Conservation (phyloP, 2,329 filamentous ascomycete species). For the Fusarium agapanthi region DNA sequence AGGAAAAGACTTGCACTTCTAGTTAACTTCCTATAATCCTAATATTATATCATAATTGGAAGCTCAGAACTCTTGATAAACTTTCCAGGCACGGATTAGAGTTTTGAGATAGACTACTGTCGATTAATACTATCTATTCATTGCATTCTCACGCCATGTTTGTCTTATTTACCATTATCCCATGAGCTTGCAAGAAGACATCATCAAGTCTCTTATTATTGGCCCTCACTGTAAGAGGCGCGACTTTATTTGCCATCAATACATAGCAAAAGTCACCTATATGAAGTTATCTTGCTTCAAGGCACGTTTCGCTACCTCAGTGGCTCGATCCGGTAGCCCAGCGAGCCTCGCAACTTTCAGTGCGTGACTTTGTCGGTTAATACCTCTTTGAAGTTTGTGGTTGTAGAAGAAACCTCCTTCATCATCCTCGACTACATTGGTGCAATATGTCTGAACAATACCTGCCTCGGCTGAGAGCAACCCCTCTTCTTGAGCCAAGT, state of each 20-base stretch:
- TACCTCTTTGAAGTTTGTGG: conserved; percentile 80
- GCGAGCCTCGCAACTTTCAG: conserved; percentile 93
- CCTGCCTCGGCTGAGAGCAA: conserved; percentile 51
- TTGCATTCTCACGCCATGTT: background rate
- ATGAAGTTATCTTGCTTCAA: conserved; percentile 48
- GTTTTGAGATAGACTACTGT: background rate
- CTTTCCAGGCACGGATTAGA: no score
- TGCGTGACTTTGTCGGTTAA: conserved; percentile 89
- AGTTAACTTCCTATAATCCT: background rate
- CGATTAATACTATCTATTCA: background rate
- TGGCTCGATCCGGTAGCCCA: conserved; percentile 77
- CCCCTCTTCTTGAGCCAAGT: conserved; percentile 70
- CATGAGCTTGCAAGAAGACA: background rate
- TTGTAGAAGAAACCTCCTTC: conserved; percentile 82
- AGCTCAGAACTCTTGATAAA: background rate
- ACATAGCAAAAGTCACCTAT: background rate
- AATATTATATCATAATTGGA: background rate
- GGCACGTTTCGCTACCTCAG: conserved; percentile 71
- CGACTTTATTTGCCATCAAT: background rate
- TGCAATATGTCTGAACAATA: conserved; percentile 80
- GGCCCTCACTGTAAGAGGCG: background rate
- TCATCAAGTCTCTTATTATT: background rate
- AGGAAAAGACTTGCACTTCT: background rate
- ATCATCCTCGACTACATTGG: conserved; percentile 81
- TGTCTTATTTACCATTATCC: background rate